phyloP scores from a whole-genome alignment of 352 stramenopile genomes.

The Lagenidium giganteum region DNA sequence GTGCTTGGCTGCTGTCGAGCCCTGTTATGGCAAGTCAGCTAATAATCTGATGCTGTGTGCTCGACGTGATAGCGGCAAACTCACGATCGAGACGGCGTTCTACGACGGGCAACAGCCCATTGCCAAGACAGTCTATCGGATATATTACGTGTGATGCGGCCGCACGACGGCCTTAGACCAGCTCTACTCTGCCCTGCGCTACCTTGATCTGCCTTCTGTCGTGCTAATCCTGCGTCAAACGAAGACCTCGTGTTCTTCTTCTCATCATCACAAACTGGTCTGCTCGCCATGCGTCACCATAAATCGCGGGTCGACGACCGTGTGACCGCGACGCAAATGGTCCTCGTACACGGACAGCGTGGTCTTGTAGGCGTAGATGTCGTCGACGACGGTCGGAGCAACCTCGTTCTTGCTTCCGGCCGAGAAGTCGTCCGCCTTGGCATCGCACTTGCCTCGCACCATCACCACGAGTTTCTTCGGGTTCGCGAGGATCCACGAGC shows the following conservation, averaged over 20 bases:
- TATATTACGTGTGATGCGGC: constrained; percentile 82
- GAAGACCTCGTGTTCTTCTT: no score
- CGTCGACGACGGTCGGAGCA: no score
- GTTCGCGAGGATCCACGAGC: constrained; percentile 42
- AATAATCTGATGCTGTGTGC: no score
- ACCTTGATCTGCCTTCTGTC: constrained; percentile 19
- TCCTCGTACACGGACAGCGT: constrained; percentile 37
- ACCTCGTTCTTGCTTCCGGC: constrained; percentile 9
- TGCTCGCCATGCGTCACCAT: no score
- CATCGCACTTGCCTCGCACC: constrained; percentile 25
- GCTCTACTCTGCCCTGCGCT: no score
- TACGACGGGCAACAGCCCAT: constrained; percentile 84
- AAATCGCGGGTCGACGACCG: constrained; percentile 17
- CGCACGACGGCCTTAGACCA: not conserved
- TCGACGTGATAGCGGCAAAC: constrained; percentile 85
- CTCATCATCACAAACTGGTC: no score
- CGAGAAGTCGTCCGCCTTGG: constrained; percentile 14
- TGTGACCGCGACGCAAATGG: no score
- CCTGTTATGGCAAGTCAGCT: no score
- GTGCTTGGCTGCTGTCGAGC: no score
- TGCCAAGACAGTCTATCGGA: constrained; percentile 86
- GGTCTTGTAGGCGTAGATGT: constrained; percentile 50
- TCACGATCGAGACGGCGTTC: constrained; percentile 92
- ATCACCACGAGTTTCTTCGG: constrained; percentile 47
- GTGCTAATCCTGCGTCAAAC: no score